Conservation (phyloP, 371 early-diverging fungal genomes). For the Mortierella sp. region DNA sequence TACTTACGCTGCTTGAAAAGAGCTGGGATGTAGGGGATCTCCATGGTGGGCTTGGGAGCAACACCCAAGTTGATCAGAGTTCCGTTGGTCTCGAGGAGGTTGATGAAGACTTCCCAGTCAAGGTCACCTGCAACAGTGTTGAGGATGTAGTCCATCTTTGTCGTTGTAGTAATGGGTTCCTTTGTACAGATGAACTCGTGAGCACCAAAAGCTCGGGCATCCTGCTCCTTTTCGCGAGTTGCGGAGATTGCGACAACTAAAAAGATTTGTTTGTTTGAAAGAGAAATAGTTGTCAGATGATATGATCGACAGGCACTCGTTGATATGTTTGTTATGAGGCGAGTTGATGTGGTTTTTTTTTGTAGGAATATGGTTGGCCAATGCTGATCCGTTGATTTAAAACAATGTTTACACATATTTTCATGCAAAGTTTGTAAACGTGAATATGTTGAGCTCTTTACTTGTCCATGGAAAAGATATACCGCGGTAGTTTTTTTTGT, state of each 20-base stretch:
- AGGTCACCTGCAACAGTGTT: conserved; percentile 62
- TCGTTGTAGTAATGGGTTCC: conserved; percentile 53
- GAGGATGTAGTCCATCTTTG: conserved; percentile 64
- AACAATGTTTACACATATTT: no score
- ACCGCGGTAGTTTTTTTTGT: background rate
- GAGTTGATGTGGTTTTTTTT: no score
- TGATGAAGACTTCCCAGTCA: conserved; percentile 60
- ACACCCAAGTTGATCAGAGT: conserved; percentile 67
- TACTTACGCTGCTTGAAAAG: conserved; percentile 50
- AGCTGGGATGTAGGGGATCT: conserved; percentile 41
- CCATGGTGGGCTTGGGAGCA: conserved; percentile 56
- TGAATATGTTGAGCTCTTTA: background rate
- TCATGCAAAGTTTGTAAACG: background rate
- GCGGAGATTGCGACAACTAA: conserved; percentile 50
- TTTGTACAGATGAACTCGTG: conserved; percentile 62
- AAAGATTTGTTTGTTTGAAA: background rate
- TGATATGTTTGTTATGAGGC: background rate
- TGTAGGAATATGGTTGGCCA: no score
- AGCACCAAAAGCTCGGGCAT: conserved; percentile 78
- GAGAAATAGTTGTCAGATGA: background rate
- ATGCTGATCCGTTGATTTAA: no score
- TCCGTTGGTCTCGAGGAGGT: conserved; percentile 60
- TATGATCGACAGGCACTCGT: background rate
- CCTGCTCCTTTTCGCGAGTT: conserved; percentile 67
- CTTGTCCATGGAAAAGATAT: background rate